Conservation (phyloP, 352 stramenopile genomes). For the Phytophthora fragariae region DNA sequence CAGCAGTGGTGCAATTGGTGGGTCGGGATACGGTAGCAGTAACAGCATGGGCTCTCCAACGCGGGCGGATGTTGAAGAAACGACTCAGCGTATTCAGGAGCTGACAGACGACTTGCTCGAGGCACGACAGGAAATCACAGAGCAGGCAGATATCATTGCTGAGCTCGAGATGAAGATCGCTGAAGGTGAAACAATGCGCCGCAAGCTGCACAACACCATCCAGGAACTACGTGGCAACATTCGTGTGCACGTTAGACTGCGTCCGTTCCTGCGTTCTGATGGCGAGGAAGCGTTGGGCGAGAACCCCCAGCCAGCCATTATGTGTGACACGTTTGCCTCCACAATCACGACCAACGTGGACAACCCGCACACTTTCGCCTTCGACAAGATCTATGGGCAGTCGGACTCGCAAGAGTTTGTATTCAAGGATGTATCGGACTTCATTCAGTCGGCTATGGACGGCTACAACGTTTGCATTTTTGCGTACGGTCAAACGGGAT, state of each 20-base stretch:
- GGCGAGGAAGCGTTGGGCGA: conserved; percentile 58
- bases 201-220: conserved; percentile 99
- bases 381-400: conserved; percentile 98
- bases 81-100: conserved; percentile 64
- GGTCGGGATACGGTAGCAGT: conserved; percentile 18
- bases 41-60: conserved; percentile 18
- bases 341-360: conserved; percentile 78
- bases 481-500: conserved; percentile 98
- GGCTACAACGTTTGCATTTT: conserved; percentile 99
- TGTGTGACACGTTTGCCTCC: conserved; percentile 73
- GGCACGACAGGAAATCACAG: conserved; percentile 68
- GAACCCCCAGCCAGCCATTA: conserved; percentile 61
- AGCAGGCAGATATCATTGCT: conserved; percentile 67
- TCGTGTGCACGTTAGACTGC: conserved; percentile 96
- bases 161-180: conserved; percentile 71
- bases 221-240: conserved; percentile 99
- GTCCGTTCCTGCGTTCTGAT: conserved; percentile 92
- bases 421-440: conserved; percentile 93
- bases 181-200: conserved; percentile 78
- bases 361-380: conserved; percentile 93
- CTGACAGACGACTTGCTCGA: conserved; percentile 75
- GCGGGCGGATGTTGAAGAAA: conserved; percentile 49
- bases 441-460: conserved; percentile 95
- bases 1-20: conserved; percentile 9
- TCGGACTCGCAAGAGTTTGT: conserved; percentile 95